Conservation (phyloP, 2,329 filamentous ascomycete species). For the Oidium heveae region DNA sequence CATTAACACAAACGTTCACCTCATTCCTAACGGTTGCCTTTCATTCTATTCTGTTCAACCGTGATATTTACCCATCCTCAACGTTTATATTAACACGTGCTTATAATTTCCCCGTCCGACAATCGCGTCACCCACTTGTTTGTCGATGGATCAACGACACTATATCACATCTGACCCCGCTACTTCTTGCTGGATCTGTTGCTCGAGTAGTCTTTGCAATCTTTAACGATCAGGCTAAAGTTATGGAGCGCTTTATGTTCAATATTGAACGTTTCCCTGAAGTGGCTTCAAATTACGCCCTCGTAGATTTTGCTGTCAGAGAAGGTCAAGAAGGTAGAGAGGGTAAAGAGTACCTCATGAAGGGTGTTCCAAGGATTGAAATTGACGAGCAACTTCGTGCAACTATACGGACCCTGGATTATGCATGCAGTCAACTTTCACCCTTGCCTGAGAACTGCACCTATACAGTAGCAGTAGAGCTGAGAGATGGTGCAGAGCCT, state of each 20-base stretch:
- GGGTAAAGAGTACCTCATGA: background rate
- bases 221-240: conserved; percentile 13
- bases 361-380: conserved; percentile 21
- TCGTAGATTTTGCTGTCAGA: conserved; percentile 15
- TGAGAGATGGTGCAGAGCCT: conserved; percentile 31
- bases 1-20: conserved; percentile 30
- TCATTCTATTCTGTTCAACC: conserved; percentile 45
- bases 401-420: conserved; percentile 34
- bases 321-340: conserved; percentile 2
- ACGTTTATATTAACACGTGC: conserved; percentile 42
- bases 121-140: conserved; percentile 43
- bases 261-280: conserved; percentile 17
- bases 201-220: conserved; percentile 16
- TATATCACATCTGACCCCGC: conserved; percentile 30
- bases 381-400: conserved; percentile 50
- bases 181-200: conserved; percentile 28
- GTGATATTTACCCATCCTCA: conserved; percentile 35
- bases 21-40: conserved; percentile 44
- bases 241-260: conserved; percentile 19
- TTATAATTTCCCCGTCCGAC: conserved; percentile 46
- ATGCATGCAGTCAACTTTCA: conserved; percentile 29
- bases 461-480: conserved; percentile 52
- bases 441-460: conserved; percentile 39
- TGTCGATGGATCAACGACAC: conserved; percentile 46
- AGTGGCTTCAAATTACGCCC: conserved; percentile 14